phyloP scores from a whole-genome alignment of 495 filamentous ascomycete species.

The Pseudevernia furfuracea region DNA sequence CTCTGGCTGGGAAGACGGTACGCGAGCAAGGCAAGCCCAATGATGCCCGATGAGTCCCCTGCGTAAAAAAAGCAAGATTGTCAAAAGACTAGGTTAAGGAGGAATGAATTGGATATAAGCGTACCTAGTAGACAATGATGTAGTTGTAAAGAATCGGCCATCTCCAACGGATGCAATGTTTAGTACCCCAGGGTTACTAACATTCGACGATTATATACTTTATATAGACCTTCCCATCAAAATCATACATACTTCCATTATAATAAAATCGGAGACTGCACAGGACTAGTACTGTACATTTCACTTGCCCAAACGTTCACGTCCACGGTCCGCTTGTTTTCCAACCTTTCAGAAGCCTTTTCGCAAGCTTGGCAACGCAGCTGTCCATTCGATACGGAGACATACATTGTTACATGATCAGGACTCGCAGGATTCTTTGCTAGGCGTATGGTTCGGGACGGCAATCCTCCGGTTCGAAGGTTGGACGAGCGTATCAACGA shows the following conservation, averaged over 20 bases:
- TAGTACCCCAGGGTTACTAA: neutral
- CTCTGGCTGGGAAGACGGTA: neutral
- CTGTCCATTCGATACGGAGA: neutral
- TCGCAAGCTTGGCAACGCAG: neutral
- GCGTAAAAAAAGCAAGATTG: neutral
- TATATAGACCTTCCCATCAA: neutral
- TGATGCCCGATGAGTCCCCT: neutral
- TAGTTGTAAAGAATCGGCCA: neutral
- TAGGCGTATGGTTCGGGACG: neutral
- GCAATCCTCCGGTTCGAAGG: constrained; percentile 3
- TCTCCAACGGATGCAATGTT: neutral
- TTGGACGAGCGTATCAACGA: neutral
- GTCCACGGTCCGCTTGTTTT: neutral
- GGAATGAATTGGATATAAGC: neutral
- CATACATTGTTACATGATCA: neutral
- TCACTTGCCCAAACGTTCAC: neutral
- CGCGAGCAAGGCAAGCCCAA: neutral
- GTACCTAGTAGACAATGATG: neutral
- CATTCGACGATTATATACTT: neutral
- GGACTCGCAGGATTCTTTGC: constrained; percentile 1
- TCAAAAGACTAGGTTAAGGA: neutral
- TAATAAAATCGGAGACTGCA: neutral
- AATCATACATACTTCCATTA: neutral
- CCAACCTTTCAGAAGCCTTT: neutral
- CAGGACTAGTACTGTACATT: neutral